These are phyloP conservation scores for Arxiozyma bovina DNA, from an alignment of 1,139 yeast genomes.

Conservation along the genomic window DNA sequence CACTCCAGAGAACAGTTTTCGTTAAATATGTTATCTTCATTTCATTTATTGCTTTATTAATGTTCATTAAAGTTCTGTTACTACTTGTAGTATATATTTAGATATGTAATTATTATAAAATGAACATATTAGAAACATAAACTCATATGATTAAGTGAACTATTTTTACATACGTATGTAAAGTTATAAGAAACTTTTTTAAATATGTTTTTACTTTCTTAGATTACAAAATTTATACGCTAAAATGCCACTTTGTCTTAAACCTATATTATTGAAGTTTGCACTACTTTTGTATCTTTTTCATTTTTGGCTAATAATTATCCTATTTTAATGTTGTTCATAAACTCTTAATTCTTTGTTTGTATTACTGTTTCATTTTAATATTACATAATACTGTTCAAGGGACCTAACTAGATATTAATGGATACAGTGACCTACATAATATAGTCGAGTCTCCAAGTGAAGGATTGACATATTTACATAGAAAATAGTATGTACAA, in stretches of 20 bases:
- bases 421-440: background rate
- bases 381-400: background rate
- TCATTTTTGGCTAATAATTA: background rate
- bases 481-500: background rate
- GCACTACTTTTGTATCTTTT: background rate
- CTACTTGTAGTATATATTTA: background rate
- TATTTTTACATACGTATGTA: background rate
- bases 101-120: background rate
- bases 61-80: background rate
- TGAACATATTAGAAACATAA: background rate
- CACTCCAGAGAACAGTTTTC: background rate
- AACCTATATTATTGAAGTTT: background rate
- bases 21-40: background rate
- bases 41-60: background rate
- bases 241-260: background rate
- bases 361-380: background rate
- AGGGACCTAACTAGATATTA: background rate
- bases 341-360: background rate
- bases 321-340: background rate
- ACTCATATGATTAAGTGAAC: background rate
- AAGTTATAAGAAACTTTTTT: background rate
- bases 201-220: too few species aligned
- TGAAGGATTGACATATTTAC: background rate
- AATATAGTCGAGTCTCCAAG: background rate
- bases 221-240: background rate